These are phyloP conservation scores for Fragilariopsis cylindrus DNA, from an alignment of 108 stramenopile genomes.

Conservation along the genomic window DNA sequence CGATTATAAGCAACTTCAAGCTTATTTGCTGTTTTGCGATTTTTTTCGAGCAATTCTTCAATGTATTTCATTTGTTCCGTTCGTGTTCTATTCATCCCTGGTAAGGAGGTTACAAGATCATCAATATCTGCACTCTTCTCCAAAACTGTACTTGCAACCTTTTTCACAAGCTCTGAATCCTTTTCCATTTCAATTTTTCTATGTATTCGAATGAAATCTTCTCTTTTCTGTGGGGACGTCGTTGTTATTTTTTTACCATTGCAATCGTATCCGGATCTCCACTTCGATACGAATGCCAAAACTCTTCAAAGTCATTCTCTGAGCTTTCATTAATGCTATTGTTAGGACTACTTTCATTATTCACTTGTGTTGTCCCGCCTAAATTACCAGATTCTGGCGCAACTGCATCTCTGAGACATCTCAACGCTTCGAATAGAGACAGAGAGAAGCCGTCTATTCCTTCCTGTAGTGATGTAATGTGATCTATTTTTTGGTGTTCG, in stretches of 20 bases:
- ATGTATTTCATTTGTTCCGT: slow-evolving; percentile 71
- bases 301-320: slow-evolving; percentile 58
- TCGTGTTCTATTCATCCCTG: slow-evolving; percentile 70
- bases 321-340: slow-evolving; percentile 17
- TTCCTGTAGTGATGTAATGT: slow-evolving; percentile 82
- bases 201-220: slow-evolving; percentile 60
- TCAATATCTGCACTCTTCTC: slow-evolving; percentile 75
- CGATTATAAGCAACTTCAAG: slow-evolving; percentile 51
- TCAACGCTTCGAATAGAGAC: slow-evolving; percentile 85
- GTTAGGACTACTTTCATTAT: slow-evolving; percentile 27
- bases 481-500: slow-evolving; percentile 57
- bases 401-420: slow-evolving; percentile 83
- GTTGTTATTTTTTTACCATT: slow-evolving; percentile 24
- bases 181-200: slow-evolving; percentile 56
- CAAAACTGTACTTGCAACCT: slow-evolving; percentile 60
- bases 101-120: slow-evolving; percentile 63
- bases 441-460: slow-evolving; percentile 76
- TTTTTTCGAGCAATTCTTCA: slow-evolving; percentile 57
- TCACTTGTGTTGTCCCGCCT: slow-evolving; percentile 30
- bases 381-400: slow-evolving; percentile 73
- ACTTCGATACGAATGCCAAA: slow-evolving; percentile 48
- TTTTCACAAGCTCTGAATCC: slow-evolving; percentile 54
- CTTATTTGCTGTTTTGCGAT: slow-evolving; percentile 47
- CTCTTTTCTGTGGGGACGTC: slow-evolving; percentile 44
- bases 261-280: slow-evolving; percentile 46